Evolutionary conservation across 1,284 basidiomycete species (phyloP).

Genomic region (Albatrellus sp.): DNA sequence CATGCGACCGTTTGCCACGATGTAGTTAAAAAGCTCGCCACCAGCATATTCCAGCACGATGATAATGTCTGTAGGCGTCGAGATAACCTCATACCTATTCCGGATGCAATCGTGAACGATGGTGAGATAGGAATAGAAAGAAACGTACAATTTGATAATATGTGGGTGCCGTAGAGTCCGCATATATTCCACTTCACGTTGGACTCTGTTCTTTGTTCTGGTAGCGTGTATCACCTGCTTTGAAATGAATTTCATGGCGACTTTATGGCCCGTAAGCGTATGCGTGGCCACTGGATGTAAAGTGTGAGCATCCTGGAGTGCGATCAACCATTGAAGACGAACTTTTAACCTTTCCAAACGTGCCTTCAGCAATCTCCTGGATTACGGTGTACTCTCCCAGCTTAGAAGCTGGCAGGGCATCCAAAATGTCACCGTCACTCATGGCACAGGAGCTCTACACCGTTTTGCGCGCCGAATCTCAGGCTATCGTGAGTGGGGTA

Average conservation of each 20-base stretch:
- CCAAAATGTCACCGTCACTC: constrained; percentile 8
- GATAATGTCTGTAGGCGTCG: constrained; percentile 86
- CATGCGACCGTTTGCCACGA: constrained; percentile 83
- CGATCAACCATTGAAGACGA: constrained; percentile 23
- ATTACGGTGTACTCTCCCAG: constrained; percentile 72
- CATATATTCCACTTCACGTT: constrained; percentile 94
- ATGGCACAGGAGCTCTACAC: constrained; percentile 2
- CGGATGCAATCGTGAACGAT: constrained; percentile 7
- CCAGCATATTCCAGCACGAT: constrained; percentile 92
- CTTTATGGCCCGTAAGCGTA: constrained; percentile 87
- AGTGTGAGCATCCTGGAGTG: constrained; percentile 5
- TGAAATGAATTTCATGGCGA: constrained; percentile 97
- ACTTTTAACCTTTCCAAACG: constrained; percentile 99
- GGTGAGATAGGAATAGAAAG: constrained; percentile 4
- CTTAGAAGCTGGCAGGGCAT: constrained; percentile 37
- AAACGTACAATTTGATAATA: constrained; percentile 84
- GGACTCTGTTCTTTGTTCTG: constrained; percentile 85
- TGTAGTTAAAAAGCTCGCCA: constrained; percentile 93
- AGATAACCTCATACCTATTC: constrained; percentile 86
- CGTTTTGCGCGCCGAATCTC: too few relatives aligned
- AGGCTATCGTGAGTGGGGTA: background rate
- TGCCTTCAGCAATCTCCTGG: constrained; percentile 75
- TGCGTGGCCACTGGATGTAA: constrained; percentile 73
- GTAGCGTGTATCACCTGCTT: constrained; percentile 88
- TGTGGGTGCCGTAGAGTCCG: constrained; percentile 85